These are phyloP conservation scores for Rubia balearica DNA, from an alignment of 305 asterid genomes.

Conservation along the genomic window DNA sequence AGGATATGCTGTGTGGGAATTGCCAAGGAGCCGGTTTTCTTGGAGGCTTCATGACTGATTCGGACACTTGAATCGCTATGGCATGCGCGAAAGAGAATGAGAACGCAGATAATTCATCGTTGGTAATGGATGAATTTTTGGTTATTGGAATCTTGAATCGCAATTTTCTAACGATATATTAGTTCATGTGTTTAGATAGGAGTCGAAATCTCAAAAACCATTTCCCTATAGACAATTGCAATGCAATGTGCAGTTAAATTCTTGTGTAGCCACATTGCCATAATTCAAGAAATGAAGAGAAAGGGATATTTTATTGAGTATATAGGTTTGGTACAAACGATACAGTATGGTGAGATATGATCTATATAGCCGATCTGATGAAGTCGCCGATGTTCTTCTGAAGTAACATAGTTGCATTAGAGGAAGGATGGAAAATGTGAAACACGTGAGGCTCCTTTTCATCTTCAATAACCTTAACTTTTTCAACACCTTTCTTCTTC, in stretches of 20 bases:
- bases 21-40: conserved; percentile 91
- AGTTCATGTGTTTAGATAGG: neutral
- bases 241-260: neutral
- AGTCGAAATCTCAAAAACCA: neutral
- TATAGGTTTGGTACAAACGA: neutral
- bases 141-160: neutral
- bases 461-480: conserved; percentile 51
- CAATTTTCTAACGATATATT: neutral
- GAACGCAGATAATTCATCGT: neutral
- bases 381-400: conserved; percentile 45
- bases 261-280: neutral
- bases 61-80: conserved; percentile 22
- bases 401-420: conserved; percentile 48
- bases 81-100: neutral
- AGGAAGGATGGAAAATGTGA: conserved; percentile 54
- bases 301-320: neutral
- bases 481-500: conserved; percentile 40
- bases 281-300: neutral
- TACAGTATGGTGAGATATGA: neutral
- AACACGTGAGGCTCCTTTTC: conserved; percentile 53
- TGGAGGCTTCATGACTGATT: conserved; percentile 82
- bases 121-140: neutral
- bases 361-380: conserved; percentile 3
- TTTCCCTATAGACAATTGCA: neutral
- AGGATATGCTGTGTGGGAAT: conserved; percentile 68